Percentiles rank a stretch among this genome's conserved stretches.
Evolutionary conservation across 768 basidiomycete species (phyloP).

Genomic region (Boletus subcaerulescens): DNA sequence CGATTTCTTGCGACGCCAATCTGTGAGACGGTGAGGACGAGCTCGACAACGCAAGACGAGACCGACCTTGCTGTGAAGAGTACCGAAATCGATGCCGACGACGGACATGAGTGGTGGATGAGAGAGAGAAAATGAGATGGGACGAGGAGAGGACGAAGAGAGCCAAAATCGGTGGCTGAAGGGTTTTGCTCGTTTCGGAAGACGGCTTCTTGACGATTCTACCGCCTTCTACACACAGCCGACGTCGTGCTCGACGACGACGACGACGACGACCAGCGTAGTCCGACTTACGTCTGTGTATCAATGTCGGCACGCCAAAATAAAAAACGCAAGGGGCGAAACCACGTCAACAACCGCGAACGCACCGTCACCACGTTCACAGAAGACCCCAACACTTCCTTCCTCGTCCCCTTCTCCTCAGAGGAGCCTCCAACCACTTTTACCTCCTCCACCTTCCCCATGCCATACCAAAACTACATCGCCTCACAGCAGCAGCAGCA

Average conservation of each 20-base stretch:
- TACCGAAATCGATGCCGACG: conserved; percentile 93
- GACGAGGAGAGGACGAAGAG: no score
- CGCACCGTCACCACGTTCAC: conserved; percentile 69
- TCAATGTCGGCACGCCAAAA: conserved; percentile 59
- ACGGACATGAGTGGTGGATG: conserved; percentile 63
- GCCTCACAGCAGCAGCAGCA: conserved; percentile 20
- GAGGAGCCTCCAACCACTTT: conserved; percentile 46
- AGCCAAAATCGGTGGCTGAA: conserved; percentile 13
- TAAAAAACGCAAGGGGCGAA: conserved; percentile 60
- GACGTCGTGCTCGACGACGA: not conserved
- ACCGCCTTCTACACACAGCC: conserved; percentile 20
- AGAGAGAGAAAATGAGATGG: rapidly evolving
- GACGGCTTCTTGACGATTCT: conserved; percentile 24
- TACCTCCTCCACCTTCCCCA: conserved; percentile 39
- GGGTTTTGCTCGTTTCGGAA: conserved; percentile 21
- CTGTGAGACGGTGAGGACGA: conserved; percentile 34
- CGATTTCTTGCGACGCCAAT: conserved; percentile 94
- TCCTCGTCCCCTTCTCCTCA: conserved; percentile 48
- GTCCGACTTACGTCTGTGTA: not conserved
- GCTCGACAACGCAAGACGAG: no score
- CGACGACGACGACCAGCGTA: not conserved
- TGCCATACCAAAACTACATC: conserved; percentile 36
- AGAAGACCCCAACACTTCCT: conserved; percentile 53
- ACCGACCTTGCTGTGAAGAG: conserved; percentile 81
- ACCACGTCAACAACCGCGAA: conserved; percentile 53